phyloP scores from a whole-genome alignment of 208 protist species.

The Leishmania turanica region DNA sequence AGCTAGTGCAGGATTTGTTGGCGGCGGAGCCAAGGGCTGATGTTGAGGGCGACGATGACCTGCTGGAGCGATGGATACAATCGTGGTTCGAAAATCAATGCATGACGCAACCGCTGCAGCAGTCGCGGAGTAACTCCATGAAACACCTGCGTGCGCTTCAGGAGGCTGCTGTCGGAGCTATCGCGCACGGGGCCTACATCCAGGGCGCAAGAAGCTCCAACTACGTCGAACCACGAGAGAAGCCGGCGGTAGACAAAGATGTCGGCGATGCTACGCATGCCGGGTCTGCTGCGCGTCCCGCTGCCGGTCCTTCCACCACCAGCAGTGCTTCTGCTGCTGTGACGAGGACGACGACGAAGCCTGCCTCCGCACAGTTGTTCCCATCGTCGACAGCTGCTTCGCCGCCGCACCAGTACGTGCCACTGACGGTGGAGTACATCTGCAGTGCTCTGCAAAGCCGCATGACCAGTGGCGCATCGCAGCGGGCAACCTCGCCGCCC shows the following conservation, averaged over 20 bases:
- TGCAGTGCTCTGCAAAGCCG: conserved; percentile 1
- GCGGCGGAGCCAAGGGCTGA: conserved; percentile 20
- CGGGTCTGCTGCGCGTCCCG: background rate
- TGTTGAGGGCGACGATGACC: background rate
- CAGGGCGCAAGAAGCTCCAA: background rate
- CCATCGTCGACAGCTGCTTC: conserved; percentile 2
- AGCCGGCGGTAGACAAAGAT: background rate
- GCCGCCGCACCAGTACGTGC: conserved; percentile 6
- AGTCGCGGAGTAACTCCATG: background rate
- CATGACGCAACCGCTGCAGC: background rate
- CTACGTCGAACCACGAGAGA: background rate
- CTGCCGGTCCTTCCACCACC: background rate
- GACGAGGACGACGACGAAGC: background rate
- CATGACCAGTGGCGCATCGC: conserved; percentile 10
- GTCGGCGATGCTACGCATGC: background rate
- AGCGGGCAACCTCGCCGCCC: background rate
- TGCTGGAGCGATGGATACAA: conserved; percentile 33
- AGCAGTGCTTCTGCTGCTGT: background rate
- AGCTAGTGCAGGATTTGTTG: conserved; percentile 31
- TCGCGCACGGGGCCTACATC: background rate
- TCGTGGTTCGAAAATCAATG: conserved; percentile 30
- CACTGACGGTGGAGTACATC: conserved; percentile 7
- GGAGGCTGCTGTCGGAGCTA: background rate
- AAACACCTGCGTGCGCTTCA: background rate
- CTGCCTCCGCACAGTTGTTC: background rate